A percentile compares a stretch with the other conserved stretches of the same genome.
These are phyloP conservation scores for Tetrahymena elliotti DNA, from an alignment of 73 alveolate genomes.

Conservation along the genomic window DNA sequence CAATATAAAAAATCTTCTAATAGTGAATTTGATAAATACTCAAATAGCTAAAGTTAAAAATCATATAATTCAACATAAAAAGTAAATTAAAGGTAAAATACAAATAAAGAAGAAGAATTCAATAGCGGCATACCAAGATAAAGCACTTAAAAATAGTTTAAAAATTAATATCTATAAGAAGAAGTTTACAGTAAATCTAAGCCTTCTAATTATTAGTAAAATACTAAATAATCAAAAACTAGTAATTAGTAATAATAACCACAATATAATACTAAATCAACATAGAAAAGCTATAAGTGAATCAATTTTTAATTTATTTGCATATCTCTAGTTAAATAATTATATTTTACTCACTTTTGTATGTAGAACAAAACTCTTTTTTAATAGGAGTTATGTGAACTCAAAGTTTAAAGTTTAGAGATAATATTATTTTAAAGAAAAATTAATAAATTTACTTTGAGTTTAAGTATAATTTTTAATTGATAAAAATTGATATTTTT, in stretches of 20 bases:
- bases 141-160: not conserved
- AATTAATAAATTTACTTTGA: too few relatives aligned
- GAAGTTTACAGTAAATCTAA: not conserved
- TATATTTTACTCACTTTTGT: too few relatives aligned
- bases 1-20: not conserved
- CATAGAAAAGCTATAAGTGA: not conserved
- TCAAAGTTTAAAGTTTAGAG: too few relatives aligned
- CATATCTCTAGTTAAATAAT: too few relatives aligned
- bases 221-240: not conserved
- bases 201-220: not conserved
- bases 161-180: not conserved
- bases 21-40: not conserved
- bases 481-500: too few relatives aligned
- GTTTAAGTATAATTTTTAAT: too few relatives aligned
- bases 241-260: too few relatives aligned
- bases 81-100: too few relatives aligned
- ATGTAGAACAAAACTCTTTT: too few relatives aligned
- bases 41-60: not conserved
- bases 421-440: too few relatives aligned
- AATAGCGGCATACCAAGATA: not conserved
- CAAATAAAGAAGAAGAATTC: not conserved
- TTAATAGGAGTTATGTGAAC: too few relatives aligned
- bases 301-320: too few relatives aligned
- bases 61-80: not conserved
- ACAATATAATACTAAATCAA: not conserved